phyloP scores from a whole-genome alignment of 768 basidiomycete genomes.

The Lanmaoa pseudosensibilis region DNA sequence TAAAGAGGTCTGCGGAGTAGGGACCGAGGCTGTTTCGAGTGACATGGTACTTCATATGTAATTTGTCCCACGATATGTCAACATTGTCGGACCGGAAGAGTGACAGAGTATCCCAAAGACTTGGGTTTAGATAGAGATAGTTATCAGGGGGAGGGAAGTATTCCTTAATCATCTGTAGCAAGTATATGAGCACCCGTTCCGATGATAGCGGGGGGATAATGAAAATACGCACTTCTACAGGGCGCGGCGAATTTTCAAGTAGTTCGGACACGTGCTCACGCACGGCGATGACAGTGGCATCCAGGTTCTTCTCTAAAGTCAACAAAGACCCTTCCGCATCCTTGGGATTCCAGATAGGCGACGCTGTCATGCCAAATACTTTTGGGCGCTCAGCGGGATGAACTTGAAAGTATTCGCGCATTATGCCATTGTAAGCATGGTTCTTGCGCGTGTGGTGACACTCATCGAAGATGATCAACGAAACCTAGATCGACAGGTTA shows the following conservation, averaged over 20 bases:
- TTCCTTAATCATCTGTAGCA: slow-evolving; percentile 52
- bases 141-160: slow-evolving; percentile 52
- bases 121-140: slow-evolving; percentile 58
- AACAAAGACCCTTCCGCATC: slow-evolving; percentile 63
- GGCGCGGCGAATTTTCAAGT: slow-evolving; percentile 56
- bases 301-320: slow-evolving; percentile 66
- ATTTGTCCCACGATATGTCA: slow-evolving; percentile 55
- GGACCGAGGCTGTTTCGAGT: slow-evolving; percentile 68
- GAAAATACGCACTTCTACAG: slow-evolving; percentile 54
- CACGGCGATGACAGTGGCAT: slow-evolving; percentile 76
- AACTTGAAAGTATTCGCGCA: slow-evolving; percentile 55
- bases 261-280: slow-evolving; percentile 69
- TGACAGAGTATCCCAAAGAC: slow-evolving; percentile 53
- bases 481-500: slow-evolving; percentile 39
- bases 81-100: slow-evolving; percentile 37
- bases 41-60: slow-evolving; percentile 61
- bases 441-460: slow-evolving; percentile 58
- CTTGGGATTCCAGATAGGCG: slow-evolving; percentile 80
- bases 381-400: slow-evolving; percentile 56
- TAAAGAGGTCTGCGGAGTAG: slow-evolving; percentile 71
- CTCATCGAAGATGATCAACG: slow-evolving; percentile 57
- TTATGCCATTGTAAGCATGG: slow-evolving; percentile 57
- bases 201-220: not conserved
- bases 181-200: not conserved
- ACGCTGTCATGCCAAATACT: slow-evolving; percentile 93